Evolutionary conservation across 768 basidiomycete genomes (phyloP), one percentile per base, ranked within the genome.

Genomic region (Leccinum boreale): DNA sequence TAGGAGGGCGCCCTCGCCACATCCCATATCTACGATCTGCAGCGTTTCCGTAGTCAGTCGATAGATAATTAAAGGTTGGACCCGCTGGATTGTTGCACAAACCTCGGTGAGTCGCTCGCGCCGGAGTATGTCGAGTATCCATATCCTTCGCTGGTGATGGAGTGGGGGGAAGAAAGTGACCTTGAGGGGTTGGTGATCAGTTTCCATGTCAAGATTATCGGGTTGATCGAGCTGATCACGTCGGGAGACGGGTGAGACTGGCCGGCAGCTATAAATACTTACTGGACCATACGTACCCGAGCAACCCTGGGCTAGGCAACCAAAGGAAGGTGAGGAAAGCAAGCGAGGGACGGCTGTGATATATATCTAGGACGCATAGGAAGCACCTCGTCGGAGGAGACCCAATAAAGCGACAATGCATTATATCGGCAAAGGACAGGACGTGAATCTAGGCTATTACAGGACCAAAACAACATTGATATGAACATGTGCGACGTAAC

Each of bases 21-120:
- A 95, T 4, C 92, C 92, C 26, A 92, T 76, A 64, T 95, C 92
- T 50, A 93, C 75, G 7, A 94, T 78, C 90, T 92, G 57, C 21
- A 24, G 39, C 11, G 23, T 28, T 52, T 26, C 19, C 42, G 52
- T 47, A 48, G 42, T 44, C 42, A 44, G 11, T 44, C 42, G 42
- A 19, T 44, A 44, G 19, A 21, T 21, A 4, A 44, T 5, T 12
- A 11, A 19, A 31, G 29, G 53, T 19, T 28, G 5, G 42, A 12
- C 42, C 21, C 12, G 26, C 2, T 3, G n/a, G 15, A 17, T 42
- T 17, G 17, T 31, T 28, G 33, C 5, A 67, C 77, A 52, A 60
- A 85, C 87, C 68, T 80, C 75, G 11, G 79, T 74, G 36, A 87
- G 77, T 19, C 71, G 71, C 61, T 88, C 84, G 29, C 79, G 76